phyloP scores from a whole-genome alignment of 2,329 filamentous ascomycete species.

The Chalaropsis thielavioides region DNA sequence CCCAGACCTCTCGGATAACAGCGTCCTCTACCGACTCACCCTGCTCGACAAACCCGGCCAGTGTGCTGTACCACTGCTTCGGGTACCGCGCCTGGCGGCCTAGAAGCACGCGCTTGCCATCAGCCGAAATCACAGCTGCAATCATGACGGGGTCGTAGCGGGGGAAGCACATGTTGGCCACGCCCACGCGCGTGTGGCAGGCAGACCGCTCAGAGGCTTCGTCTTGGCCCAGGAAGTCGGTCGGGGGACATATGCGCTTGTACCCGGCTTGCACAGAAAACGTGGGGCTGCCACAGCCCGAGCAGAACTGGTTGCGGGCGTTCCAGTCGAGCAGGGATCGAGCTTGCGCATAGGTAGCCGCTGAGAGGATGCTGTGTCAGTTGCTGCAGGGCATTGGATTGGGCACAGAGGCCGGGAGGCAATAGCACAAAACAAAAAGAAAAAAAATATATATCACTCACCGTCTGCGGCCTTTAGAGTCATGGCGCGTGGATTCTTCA shows the following conservation, averaged over 20 bases:
- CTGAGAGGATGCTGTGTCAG: slow-evolving; percentile 31
- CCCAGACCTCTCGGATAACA: slow-evolving; percentile 71
- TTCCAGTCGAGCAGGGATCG: slow-evolving; percentile 92
- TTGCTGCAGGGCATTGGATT: background rate
- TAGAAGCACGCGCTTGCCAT: slow-evolving; percentile 64
- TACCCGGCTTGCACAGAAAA: slow-evolving; percentile 65
- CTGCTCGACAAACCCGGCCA: slow-evolving; percentile 76
- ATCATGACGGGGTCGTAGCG: slow-evolving; percentile 92
- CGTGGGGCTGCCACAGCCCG: slow-evolving; percentile 70
- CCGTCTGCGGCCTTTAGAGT: slow-evolving; percentile 28
- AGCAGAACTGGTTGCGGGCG: slow-evolving; percentile 79
- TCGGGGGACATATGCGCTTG: slow-evolving; percentile 64
- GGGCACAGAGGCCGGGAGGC: background rate
- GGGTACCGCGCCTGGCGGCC: slow-evolving; percentile 79
- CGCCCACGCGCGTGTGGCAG: slow-evolving; percentile 67
- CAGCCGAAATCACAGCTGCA: slow-evolving; percentile 73
- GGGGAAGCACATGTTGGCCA: slow-evolving; percentile 87
- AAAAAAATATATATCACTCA: slow-evolving; percentile 1
- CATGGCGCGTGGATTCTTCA: slow-evolving; percentile 33
- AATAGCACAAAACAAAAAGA: background rate
- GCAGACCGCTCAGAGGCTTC: slow-evolving; percentile 42
- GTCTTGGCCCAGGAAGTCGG: slow-evolving; percentile 39
- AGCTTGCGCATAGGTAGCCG: slow-evolving; percentile 80
- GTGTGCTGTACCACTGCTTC: slow-evolving; percentile 70
- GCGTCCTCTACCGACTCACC: slow-evolving; percentile 77